A percentile compares a stretch with the other conserved stretches of the same genome.
Conservation (phyloP, 257 asterid genomes). For the Marsdenia floribunda region DNA sequence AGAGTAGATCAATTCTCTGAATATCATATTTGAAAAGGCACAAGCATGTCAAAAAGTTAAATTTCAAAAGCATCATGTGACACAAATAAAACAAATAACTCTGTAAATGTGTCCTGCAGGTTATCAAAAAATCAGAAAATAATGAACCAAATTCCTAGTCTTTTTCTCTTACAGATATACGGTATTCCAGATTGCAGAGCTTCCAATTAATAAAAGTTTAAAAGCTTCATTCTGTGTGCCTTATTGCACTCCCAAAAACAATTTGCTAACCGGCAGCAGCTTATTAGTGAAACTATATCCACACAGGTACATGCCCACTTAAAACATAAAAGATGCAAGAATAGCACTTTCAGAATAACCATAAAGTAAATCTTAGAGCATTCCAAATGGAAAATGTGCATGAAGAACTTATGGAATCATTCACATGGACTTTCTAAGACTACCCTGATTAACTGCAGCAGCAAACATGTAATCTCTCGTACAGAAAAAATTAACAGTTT, state of each 20-base stretch:
- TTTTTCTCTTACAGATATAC: not conserved
- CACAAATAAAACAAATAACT: not conserved
- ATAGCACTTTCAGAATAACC: not conserved
- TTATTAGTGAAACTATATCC: not conserved
- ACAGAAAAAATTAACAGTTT: not conserved
- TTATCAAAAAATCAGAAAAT: not conserved
- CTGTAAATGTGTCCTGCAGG: not conserved
- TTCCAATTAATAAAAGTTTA: not conserved
- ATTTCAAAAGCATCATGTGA: not conserved
- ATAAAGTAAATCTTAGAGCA: not conserved
- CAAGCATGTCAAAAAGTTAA: not conserved
- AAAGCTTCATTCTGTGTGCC: not conserved
- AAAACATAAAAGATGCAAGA: not conserved
- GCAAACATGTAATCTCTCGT: not conserved
- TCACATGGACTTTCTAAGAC: not conserved
- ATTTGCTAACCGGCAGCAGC: not conserved
- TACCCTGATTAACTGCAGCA: not conserved
- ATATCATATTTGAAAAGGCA: not conserved
- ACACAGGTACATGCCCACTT: not conserved
- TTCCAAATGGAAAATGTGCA: not conserved
- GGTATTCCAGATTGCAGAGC: not conserved
- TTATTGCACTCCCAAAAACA: not conserved
- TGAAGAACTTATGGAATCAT: not conserved
- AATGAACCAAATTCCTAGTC: not conserved
- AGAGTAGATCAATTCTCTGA: constrained; percentile 14